phyloP scores from a whole-genome alignment of 768 basidiomycete species.

The Russula compacta region DNA sequence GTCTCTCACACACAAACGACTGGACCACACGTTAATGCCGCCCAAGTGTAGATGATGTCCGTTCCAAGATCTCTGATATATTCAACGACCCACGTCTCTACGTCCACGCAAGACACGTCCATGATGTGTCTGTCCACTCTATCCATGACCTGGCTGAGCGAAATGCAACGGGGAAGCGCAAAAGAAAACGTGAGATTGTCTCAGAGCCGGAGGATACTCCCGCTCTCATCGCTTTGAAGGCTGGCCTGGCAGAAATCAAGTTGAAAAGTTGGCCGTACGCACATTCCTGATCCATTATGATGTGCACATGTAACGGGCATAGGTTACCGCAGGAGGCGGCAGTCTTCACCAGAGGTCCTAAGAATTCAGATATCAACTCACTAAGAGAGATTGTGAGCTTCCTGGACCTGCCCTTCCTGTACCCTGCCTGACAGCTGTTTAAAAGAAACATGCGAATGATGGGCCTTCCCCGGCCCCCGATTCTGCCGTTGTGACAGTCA shows the following conservation, averaged over 20 bases:
- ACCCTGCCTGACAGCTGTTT: slow-evolving; percentile 7
- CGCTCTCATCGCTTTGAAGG: slow-evolving; percentile 42
- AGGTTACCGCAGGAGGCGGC: slow-evolving; percentile 48
- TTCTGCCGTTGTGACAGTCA: slow-evolving; percentile 48
- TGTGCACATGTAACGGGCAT: not conserved
- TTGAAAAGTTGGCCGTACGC: slow-evolving; percentile 58
- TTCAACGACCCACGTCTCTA: slow-evolving; percentile 51
- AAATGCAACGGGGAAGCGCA: slow-evolving; percentile 27
- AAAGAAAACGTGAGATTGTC: slow-evolving; percentile 29
- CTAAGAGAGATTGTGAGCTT: slow-evolving; percentile 34
- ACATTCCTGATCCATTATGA: not conserved
- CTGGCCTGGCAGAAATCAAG: slow-evolving; percentile 40
- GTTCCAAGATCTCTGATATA: slow-evolving; percentile 33
- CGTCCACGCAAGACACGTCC: slow-evolving; percentile 44
- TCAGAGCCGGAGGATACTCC: slow-evolving; percentile 33
- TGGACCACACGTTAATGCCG: not conserved
- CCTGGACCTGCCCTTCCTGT: not conserved
- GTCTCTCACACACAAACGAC: not conserved
- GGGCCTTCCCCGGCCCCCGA: slow-evolving; percentile 17
- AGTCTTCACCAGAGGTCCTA: slow-evolving; percentile 54
- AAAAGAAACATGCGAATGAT: slow-evolving; percentile 4
- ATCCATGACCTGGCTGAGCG: slow-evolving; percentile 30
- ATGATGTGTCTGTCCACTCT: slow-evolving; percentile 38
- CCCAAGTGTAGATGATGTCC: slow-evolving; percentile 46
- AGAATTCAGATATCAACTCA: slow-evolving; percentile 58